Evolutionary conservation across 352 stramenopile species (phyloP), one percentile per base, ranked within the genome.

Genomic region (Globisporangium irregulare): DNA sequence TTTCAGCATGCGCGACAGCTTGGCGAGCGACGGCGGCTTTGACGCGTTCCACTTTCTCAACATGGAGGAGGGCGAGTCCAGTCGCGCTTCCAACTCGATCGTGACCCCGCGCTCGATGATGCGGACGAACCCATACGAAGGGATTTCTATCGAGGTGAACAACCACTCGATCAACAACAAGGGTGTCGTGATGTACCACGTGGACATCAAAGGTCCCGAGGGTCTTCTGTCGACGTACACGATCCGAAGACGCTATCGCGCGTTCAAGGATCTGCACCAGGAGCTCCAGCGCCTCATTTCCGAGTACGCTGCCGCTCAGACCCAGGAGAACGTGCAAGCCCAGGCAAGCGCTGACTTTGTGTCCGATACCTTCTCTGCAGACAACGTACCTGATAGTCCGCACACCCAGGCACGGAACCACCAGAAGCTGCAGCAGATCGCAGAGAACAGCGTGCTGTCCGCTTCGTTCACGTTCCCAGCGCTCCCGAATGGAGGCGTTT

Each of bases 101-200:
- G 70, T 81, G 59, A 79, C 76, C 24, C 69, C 73, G n/a, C 68
- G 70, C 2, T 69, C 68, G 12, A 72, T 76, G 64, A 71, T 78
- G 53, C 64, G 61, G 22, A 64, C 77, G 22, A 75, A 81, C 62
- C 78, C 86, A 62, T 94, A 93, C 67, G 81, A 90, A 38, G 83
- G 76, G 61, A 82, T 94, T 58, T 78, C 69, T 0, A 70, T 84
- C 20, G 77, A 84, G 9, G 77, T 87, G 29, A 85, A 73, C 60
- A 81, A 75, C 71, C 75, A 87, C 60, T 87, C 79, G 66, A 73
- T 87, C 62, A 77, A 76, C 73, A 82, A 73, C 59, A 68, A 87
- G 48, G 79, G 79, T 25, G 73, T 83, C 41, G 87, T 95, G 63
- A 93, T 95, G 84, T 95, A 95, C 67, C 87, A 95, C 73, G 86